Percentiles rank a stretch among this genome's conserved stretches.
phyloP scores from a whole-genome alignment of 176 grass and related monocot genomes.

The Cenchrus purpureus region DNA sequence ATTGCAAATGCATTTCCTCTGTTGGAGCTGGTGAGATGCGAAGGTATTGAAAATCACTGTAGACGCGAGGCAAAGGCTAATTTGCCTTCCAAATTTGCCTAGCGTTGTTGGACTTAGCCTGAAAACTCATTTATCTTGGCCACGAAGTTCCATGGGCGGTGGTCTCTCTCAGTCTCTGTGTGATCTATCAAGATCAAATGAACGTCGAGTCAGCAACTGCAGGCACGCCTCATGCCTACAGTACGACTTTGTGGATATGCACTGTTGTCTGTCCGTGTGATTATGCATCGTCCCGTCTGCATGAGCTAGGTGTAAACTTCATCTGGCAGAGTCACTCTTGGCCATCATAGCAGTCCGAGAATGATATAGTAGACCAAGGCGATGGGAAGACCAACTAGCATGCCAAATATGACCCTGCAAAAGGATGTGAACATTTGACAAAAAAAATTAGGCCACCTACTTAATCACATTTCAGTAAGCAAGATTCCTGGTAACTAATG shows the following conservation, averaged over 20 bases:
- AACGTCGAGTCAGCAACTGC: neutral
- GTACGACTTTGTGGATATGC: neutral
- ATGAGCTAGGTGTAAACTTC: neutral
- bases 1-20: too few species aligned
- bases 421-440: neutral
- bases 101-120: too few species aligned
- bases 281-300: neutral
- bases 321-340: neutral
- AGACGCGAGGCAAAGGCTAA: too few species aligned
- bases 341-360: slow-evolving; percentile 58
- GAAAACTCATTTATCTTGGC: neutral
- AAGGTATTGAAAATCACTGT: too few species aligned
- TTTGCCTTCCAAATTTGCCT: too few species aligned
- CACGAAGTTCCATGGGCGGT: neutral
- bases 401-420: slow-evolving; percentile 91
- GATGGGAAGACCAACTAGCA: slow-evolving; percentile 86
- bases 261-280: neutral
- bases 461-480: neutral
- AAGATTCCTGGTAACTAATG: neutral
- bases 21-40: too few species aligned
- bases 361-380: slow-evolving; percentile 81
- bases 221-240: neutral
- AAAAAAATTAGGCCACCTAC: neutral
- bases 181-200: neutral
- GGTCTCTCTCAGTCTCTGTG: neutral